Base-by-base conservation (phyloP, 176 grass and related monocot species). In the Stipa capillata region DNA sequence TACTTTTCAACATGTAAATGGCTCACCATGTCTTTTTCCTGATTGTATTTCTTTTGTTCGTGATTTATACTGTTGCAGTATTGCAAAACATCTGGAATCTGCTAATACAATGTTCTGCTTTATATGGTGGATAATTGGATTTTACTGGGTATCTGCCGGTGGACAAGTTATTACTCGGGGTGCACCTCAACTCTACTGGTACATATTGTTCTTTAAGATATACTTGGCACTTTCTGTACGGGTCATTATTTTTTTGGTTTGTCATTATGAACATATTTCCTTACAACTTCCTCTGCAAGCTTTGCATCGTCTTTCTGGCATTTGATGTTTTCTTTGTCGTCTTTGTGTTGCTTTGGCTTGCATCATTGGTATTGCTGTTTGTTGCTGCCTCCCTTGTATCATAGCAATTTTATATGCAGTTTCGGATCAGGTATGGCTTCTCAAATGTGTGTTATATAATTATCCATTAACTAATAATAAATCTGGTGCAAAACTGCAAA, bases 371-470 rank as follows among this genome's bases (percentile, higher is more conserved):
- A 87, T 94, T 61, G 89, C 83, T 81, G 78, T 91, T 71, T 94
- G 92, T 73, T 94, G 92, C 84, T 94, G 92, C 77, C 80, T 94
- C 21, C 92, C 92, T 45, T 94, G 92, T 79, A 91, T 94, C 34
- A 91, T 94, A 78, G 89, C 92, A 41, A 80, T 94, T 74, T 70
- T 94, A 60, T 94, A 94, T 73, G 83, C 89, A 32, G 81, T 91
- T 15, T 87, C 87, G 13, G 89, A 85, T 82, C 84, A 94, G 86
- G 92, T 91, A 84, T 17, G 58, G 7, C 25, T 34, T 79, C 16
- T 64, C 10, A 53, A 79, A 63, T 70, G 23, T 13, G 23, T 64
- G 14, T 40, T 13, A 4, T 61, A 43, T 33, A 62, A 45, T 48
- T 47, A 43, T 6, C 56, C 2, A 33, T 69, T 6, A 17, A 62